Conservation (phyloP, 768 basidiomycete species). For the Rhodosporidiobolus sp. region DNA sequence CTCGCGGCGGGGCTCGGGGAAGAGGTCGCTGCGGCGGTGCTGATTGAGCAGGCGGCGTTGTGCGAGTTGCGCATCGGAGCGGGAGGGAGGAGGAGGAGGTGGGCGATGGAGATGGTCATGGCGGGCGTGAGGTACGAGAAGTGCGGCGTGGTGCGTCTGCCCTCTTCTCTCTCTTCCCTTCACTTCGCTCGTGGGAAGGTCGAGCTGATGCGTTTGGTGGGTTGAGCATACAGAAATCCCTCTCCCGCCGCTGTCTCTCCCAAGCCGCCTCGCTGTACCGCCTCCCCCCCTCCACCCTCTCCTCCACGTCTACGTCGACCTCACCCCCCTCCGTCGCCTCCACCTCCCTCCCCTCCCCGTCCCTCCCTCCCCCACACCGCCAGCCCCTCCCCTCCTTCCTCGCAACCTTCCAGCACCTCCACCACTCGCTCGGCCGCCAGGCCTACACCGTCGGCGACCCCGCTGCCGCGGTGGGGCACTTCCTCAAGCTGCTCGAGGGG, state of each 20-base stretch:
- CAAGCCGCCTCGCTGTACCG: conserved; percentile 48
- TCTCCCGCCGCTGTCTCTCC: conserved; percentile 49
- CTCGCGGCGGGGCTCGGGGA: conserved; percentile 49
- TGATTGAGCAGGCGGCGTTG: conserved; percentile 53
- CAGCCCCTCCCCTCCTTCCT: conserved; percentile 40
- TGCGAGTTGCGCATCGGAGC: conserved; percentile 9
- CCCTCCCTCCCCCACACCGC: neutral
- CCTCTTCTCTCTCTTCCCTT: neutral
- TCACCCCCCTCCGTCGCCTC: neutral
- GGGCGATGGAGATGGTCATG: conserved; percentile 49
- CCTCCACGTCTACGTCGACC: neutral
- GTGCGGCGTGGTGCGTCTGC: conserved; percentile 50
- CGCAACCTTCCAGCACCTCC: conserved; percentile 48
- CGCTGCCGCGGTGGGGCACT: conserved; percentile 69
- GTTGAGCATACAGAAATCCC: conserved; percentile 47
- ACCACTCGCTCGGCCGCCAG: conserved; percentile 62
- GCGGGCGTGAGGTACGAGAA: conserved; percentile 52
- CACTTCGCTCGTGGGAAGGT: neutral
- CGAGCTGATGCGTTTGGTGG: neutral
- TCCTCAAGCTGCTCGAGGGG: conserved; percentile 64
- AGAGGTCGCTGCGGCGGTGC: conserved; percentile 50
- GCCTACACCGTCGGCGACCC: conserved; percentile 87
- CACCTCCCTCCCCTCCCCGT: conserved; percentile 1
- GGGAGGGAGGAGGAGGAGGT: conserved; percentile 38
- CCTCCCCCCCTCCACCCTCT: conserved; percentile 2